phyloP scores from a whole-genome alignment of 805 yeast species.

The Peterozyma toletana region DNA sequence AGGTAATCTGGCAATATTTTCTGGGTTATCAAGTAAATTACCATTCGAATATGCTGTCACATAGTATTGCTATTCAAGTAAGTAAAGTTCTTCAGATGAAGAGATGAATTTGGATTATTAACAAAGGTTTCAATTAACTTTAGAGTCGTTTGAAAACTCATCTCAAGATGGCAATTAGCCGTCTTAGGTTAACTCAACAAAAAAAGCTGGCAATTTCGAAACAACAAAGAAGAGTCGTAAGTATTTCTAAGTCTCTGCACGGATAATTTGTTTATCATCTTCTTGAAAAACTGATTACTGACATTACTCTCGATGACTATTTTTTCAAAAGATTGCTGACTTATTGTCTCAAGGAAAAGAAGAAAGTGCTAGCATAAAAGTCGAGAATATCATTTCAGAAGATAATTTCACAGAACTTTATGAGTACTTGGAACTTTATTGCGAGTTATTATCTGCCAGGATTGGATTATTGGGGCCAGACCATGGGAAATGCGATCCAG shows the following conservation, averaged over 20 bases:
- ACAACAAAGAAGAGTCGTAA: constrained; percentile 56
- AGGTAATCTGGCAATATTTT: no score
- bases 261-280: neutral
- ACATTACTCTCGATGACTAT: neutral
- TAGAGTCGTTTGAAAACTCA: constrained; percentile 24
- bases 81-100: neutral
- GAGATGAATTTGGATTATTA: no score
- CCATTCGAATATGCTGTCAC: no score
- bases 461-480: constrained; percentile 48
- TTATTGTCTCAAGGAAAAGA: constrained; percentile 65
- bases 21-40: no score
- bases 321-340: constrained; percentile 46
- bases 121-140: neutral
- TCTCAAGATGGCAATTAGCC: constrained; percentile 63
- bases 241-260: constrained; percentile 3
- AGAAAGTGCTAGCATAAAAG: constrained; percentile 75
- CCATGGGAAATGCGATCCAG: constrained; percentile 35
- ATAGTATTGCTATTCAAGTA: constrained; percentile 4
- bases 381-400: constrained; percentile 77
- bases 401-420: constrained; percentile 74
- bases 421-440: constrained; percentile 73
- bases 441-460: constrained; percentile 76
- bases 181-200: constrained; percentile 64
- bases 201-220: constrained; percentile 71
- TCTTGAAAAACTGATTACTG: neutral